Evolutionary conservation across 2,329 filamentous ascomycete species (phyloP), one percentile per base, ranked within the genome.

Genomic region (Seiridium unicorne): DNA sequence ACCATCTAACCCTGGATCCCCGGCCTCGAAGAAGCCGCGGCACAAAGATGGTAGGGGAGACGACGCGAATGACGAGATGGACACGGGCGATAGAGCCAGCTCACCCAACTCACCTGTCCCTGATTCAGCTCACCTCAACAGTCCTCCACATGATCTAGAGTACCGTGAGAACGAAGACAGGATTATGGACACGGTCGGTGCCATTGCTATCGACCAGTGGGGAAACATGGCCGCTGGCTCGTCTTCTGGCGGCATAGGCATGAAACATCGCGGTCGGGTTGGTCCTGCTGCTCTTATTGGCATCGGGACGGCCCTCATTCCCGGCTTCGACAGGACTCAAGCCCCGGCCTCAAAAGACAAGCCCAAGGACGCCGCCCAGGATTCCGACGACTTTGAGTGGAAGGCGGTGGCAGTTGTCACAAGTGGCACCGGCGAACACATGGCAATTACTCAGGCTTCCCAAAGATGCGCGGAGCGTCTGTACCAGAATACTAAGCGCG

Each of bases 341-440:
- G 2, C 18, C 13, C 35, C n/a, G 38, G 6, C 49, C 4, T 13
- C 11, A 36, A 9, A 87, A 26, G 18, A 93, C 63, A 79, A 84
- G 2, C 82, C 85, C 36, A 93, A 97, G 69, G 79, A 84, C 5
- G n/a, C 5, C 32, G 35, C 11, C 18, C 32, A 31, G 3, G 47
- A 10, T 10, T 5, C 47, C 47, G 47, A 49, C 8, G 26, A 26
- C 10, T 38, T 34, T 35, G 86, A 91, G 2, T 79, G 82, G 51
- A 83, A 87, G 6, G 86, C 84, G 51, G 92, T 97, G 35, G 94
- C 92, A 36, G 88, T 89, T 34, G 92, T 97, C 31, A 96, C 93
- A 44, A 97, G 92, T 71, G 95, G 95, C 35, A 99, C 95, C 3
- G 95, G 95, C 53, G 95, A 99, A 76, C 95, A 99, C 72, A 99